phyloP scores from a whole-genome alignment of 495 filamentous ascomycete species.

The Penicilliopsis zonata region DNA sequence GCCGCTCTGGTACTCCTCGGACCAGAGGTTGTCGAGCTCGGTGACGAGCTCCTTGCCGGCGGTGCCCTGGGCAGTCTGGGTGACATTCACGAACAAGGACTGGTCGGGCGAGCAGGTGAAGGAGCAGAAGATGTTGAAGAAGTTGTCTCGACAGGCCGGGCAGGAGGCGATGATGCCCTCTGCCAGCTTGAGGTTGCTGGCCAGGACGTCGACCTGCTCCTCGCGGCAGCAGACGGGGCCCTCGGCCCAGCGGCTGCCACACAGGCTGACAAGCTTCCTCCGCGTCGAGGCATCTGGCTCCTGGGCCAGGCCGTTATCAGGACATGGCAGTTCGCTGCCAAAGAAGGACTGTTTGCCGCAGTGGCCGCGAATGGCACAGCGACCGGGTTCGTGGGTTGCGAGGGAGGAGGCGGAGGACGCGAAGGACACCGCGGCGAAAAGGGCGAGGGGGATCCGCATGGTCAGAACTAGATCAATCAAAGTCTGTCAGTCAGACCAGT shows the following conservation, averaged over 20 bases:
- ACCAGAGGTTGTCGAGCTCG: slow-evolving; percentile 84
- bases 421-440: too few relatives aligned
- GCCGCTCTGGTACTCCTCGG: slow-evolving; percentile 70
- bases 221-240: slow-evolving; percentile 73
- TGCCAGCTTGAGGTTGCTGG: slow-evolving; percentile 72
- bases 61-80: slow-evolving; percentile 51
- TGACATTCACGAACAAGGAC: slow-evolving; percentile 90
- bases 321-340: slow-evolving; percentile 75
- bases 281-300: slow-evolving; percentile 56
- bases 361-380: slow-evolving; percentile 83
- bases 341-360: slow-evolving; percentile 87
- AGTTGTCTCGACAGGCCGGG: slow-evolving; percentile 93
- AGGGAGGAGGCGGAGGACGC: too few relatives aligned
- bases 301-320: slow-evolving; percentile 79
- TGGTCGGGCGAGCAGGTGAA: slow-evolving; percentile 97
- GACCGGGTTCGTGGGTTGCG: slow-evolving; percentile 80
- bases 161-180: slow-evolving; percentile 82
- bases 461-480: too few relatives aligned
- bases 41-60: slow-evolving; percentile 64
- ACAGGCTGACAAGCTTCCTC: slow-evolving; percentile 69
- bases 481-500: too few relatives aligned
- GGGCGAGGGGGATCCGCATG: too few relatives aligned
- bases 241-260: slow-evolving; percentile 72
- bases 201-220: slow-evolving; percentile 71
- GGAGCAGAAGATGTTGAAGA: slow-evolving; percentile 94